Evolutionary conservation across 2,329 filamentous ascomycete species (phyloP), one percentile per base, ranked within the genome.

Genomic region (Rhinocladiella similis): DNA sequence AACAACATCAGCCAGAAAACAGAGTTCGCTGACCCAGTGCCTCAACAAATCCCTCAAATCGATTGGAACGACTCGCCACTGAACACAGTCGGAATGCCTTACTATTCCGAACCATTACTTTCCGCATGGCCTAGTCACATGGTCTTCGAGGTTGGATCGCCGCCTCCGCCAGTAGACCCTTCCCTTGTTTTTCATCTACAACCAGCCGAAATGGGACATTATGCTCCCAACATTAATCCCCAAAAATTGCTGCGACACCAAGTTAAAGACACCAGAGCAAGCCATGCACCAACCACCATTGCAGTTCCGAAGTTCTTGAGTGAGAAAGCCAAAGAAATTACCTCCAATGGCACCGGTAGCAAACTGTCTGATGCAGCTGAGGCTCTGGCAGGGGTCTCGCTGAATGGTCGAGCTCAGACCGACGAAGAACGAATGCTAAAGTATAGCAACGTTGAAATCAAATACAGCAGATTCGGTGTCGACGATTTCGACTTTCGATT

Each of bases 401-500:
- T 93, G 3, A 87, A 89, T 60, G 65, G 62, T 4, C 52, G 62
- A 54, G 80, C 79, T 39, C 87, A 88, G 62, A 83, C 88, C 54
- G 89, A 90, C 62, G 84, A 88, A 39, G 91, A 96, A 54, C 88
- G 94, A 3, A 89, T 93, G 19, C 83, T 89, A 7, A 90, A 94
- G 77, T 99, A 99, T 72, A 87, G 89, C 62, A 92, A 91, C 66
- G 89, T 97, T 10, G 93, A 97, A 72, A 99, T 99, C 75, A 97
- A 97, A 71, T 99, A 97, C 77, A 97, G 93, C 79, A 95, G 91
- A 70, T 99, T 97, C 72, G 94, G 94, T 18, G 91, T 99, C n/a
- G 93, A 97, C 67, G 95, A 99, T 72, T 99, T 99, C 71, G 94
- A 99, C 72, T 99, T 99, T 74, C 88, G 89, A 86, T 97, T 90